These are phyloP conservation scores for Leucaena leucocephala DNA, from an alignment of 306 rosid genomes.

Conservation along the genomic window DNA sequence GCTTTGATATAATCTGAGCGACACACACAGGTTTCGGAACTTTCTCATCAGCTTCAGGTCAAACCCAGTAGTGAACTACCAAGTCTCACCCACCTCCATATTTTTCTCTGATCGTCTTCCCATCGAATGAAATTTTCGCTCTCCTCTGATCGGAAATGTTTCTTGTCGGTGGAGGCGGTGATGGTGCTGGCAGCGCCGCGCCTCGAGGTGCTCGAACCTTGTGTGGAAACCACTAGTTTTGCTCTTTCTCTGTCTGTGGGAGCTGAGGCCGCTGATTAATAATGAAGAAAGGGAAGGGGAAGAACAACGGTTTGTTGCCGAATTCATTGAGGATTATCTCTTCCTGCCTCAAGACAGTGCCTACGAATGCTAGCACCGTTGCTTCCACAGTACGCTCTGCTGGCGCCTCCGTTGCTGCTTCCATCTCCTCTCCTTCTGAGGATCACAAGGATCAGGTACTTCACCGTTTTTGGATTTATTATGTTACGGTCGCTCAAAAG, in stretches of 20 bases:
- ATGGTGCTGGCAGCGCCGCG: not conserved
- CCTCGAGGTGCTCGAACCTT: constrained; percentile 18
- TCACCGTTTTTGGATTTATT: not conserved
- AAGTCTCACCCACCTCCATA: not conserved
- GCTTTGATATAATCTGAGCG: constrained; percentile 23
- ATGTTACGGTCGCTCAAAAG: not conserved
- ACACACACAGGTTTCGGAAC: not conserved
- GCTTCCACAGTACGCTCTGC: constrained; percentile 93
- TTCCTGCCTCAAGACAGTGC: constrained; percentile 84
- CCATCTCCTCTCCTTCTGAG: constrained; percentile 68
- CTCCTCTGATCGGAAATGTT: constrained; percentile 55
- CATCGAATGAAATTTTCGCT: constrained; percentile 49
- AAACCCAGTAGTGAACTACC: constrained; percentile 14
- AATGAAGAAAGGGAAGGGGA: constrained; percentile 70
- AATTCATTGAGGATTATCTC: constrained; percentile 84
- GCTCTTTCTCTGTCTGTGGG: constrained; percentile 35
- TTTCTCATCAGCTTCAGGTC: constrained; percentile 26
- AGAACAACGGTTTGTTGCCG: constrained; percentile 71
- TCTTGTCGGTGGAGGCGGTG: constrained; percentile 32
- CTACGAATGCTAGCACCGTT: constrained; percentile 78
- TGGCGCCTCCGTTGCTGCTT: constrained; percentile 80
- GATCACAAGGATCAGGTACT: constrained; percentile 85
- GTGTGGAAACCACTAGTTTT: constrained; percentile 20
- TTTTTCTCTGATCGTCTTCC: constrained; percentile 7
- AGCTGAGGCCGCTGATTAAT: constrained; percentile 12